These are phyloP conservation scores for Marasmius fiardii DNA, from an alignment of 1,284 basidiomycete species.

Conservation along the genomic window DNA sequence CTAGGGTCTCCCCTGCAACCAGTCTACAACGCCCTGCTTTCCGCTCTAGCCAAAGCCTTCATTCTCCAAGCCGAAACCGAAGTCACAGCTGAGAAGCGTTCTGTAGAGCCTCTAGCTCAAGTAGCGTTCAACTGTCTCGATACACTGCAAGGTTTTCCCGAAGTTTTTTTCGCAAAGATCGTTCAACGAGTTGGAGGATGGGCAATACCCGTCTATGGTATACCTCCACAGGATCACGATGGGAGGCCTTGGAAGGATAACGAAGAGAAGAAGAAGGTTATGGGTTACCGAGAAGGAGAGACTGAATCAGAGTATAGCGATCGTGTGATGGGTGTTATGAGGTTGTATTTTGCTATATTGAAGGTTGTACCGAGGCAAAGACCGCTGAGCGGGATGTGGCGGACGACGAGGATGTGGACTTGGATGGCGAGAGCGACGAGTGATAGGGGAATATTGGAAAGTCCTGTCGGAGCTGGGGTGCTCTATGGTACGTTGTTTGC, in stretches of 20 bases:
- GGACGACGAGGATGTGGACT: constrained; percentile 62
- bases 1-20: constrained; percentile 35
- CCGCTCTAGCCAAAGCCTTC: constrained; percentile 85
- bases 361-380: constrained; percentile 31
- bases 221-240: constrained; percentile 41
- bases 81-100: constrained; percentile 84
- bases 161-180: constrained; percentile 83
- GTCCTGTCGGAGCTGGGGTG: constrained; percentile 54
- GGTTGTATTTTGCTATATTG: constrained; percentile 86
- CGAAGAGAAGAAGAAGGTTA: constrained; percentile 58
- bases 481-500: constrained; percentile 57
- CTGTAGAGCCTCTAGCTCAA: constrained; percentile 80
- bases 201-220: constrained; percentile 55
- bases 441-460: constrained; percentile 47
- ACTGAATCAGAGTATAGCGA: constrained; percentile 62
- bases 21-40: constrained; percentile 78
- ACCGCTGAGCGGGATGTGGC: constrained; percentile 51
- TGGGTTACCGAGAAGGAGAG: constrained; percentile 58
- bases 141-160: constrained; percentile 57
- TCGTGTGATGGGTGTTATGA: constrained; percentile 81
- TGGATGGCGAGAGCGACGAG: constrained; percentile 63
- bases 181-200: constrained; percentile 79
- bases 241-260: constrained; percentile 46
- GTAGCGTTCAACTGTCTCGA: constrained; percentile 70
- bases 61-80: constrained; percentile 94